These are phyloP conservation scores for Xylaria castorea DNA, from an alignment of 495 filamentous ascomycete genomes.

Conservation along the genomic window DNA sequence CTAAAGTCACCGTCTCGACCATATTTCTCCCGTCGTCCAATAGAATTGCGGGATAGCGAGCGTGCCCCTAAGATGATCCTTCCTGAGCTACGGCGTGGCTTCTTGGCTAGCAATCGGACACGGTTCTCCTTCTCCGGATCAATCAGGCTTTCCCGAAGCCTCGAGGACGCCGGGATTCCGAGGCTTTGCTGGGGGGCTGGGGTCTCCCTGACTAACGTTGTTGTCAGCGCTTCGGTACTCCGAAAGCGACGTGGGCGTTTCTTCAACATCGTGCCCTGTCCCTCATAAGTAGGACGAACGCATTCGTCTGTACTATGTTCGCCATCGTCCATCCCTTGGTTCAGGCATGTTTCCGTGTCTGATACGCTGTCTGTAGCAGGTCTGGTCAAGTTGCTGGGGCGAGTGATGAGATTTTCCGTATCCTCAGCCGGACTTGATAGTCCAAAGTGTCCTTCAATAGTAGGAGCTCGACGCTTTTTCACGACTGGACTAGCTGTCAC, in stretches of 20 bases:
- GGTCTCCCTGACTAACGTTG: not conserved
- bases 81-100: conserved; percentile 35
- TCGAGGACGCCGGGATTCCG: not conserved
- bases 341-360: conserved; percentile 31
- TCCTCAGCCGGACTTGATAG: conserved; percentile 25
- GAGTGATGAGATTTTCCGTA: conserved; percentile 22
- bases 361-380: conserved; percentile 30
- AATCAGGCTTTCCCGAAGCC: conserved; percentile 27
- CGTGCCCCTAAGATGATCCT: conserved; percentile 26
- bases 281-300: conserved; percentile 2
- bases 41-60: conserved; percentile 21
- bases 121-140: conserved; percentile 38
- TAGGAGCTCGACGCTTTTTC: conserved; percentile 21
- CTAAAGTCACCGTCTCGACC: conserved; percentile 31
- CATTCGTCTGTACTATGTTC: conserved; percentile 13
- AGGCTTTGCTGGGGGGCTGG: conserved; percentile 15
- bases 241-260: conserved; percentile 34
- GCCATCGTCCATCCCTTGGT: conserved; percentile 15
- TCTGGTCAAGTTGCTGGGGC: conserved; percentile 23
- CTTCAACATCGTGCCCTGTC: conserved; percentile 28
- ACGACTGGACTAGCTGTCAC: conserved; percentile 46
- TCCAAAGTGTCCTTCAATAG: conserved; percentile 27
- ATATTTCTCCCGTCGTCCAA: conserved; percentile 6
- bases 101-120: conserved; percentile 25
- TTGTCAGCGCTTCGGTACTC: conserved; percentile 24